phyloP scores from a whole-genome alignment of 495 filamentous ascomycete species.

The Neurospora sp. region DNA sequence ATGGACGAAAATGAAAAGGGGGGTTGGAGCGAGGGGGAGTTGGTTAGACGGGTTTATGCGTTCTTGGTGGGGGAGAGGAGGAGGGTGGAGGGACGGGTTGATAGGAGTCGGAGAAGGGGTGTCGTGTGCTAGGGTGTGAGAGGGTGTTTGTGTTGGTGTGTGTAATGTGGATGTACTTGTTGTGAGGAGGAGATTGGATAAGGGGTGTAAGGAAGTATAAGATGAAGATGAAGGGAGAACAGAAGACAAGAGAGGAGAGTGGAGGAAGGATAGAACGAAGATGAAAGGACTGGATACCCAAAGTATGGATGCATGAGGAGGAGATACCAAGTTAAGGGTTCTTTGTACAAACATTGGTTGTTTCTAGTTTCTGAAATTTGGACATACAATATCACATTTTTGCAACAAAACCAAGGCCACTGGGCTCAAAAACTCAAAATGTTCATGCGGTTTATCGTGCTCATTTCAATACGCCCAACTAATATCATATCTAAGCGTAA shows the following conservation, averaged over 20 bases:
- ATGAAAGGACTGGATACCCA: background rate
- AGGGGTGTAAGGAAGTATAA: background rate
- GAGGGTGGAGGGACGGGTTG: conserved; percentile 14
- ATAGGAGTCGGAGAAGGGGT: conserved; percentile 4
- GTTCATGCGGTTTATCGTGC: background rate
- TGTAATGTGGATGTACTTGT: background rate
- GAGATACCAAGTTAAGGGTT: background rate
- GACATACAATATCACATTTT: background rate
- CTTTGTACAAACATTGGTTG: background rate
- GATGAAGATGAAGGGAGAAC: background rate
- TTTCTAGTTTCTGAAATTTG: background rate
- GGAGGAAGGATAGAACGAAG: background rate
- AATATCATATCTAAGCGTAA: conserved; percentile 1
- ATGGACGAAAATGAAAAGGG: background rate
- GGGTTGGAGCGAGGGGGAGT: conserved; percentile 32
- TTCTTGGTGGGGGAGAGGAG: conserved; percentile 37
- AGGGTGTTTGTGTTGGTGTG: background rate
- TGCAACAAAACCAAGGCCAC: background rate
- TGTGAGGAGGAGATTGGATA: background rate
- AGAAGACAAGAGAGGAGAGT: background rate
- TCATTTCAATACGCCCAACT: background rate
- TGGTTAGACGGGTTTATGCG: conserved; percentile 42
- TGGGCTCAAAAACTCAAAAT: background rate
- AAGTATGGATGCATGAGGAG: background rate
- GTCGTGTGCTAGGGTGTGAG: background rate